Evolutionary conservation across 2,329 filamentous ascomycete species (phyloP).

Genomic region (Exophiala oligosperma): DNA sequence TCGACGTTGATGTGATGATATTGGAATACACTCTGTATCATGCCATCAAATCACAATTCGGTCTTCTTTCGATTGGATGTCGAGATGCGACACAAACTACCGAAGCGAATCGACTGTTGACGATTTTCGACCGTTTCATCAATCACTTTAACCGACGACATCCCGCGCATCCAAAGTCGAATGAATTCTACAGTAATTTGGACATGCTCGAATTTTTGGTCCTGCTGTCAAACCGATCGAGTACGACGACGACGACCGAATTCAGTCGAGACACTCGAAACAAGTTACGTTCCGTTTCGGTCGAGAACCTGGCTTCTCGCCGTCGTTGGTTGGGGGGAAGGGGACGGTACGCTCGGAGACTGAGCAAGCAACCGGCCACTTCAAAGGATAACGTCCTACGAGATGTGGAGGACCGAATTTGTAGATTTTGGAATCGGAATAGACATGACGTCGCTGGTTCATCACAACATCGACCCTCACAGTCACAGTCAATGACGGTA

Average conservation of each 20-base stretch:
- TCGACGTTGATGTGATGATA: constrained; percentile 30
- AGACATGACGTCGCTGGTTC: background rate
- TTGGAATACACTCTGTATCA: constrained; percentile 30
- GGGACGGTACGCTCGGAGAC: constrained; percentile 2
- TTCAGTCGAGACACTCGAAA: background rate
- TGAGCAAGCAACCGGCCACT: background rate
- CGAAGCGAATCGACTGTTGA: constrained; percentile 1
- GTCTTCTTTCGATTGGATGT: background rate
- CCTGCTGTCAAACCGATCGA: constrained; percentile 9
- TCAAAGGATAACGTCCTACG: background rate
- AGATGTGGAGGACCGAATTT: constrained; percentile 15
- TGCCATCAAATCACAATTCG: constrained; percentile 21
- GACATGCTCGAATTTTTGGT: constrained; percentile 24
- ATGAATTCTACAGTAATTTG: constrained; percentile 9
- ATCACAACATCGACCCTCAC: background rate
- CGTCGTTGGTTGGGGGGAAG: constrained; percentile 10
- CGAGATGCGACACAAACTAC: background rate
- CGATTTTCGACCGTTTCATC: constrained; percentile 20
- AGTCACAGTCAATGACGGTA: background rate
- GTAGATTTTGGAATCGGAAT: background rate
- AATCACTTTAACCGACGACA: constrained; percentile 21
- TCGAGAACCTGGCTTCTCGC: constrained; percentile 2
- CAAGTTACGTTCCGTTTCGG: background rate
- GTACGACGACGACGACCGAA: background rate
- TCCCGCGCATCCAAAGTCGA: constrained; percentile 2